Evolutionary conservation across 1,284 basidiomycete genomes (phyloP).

Genomic region (Fomes fomentarius): DNA sequence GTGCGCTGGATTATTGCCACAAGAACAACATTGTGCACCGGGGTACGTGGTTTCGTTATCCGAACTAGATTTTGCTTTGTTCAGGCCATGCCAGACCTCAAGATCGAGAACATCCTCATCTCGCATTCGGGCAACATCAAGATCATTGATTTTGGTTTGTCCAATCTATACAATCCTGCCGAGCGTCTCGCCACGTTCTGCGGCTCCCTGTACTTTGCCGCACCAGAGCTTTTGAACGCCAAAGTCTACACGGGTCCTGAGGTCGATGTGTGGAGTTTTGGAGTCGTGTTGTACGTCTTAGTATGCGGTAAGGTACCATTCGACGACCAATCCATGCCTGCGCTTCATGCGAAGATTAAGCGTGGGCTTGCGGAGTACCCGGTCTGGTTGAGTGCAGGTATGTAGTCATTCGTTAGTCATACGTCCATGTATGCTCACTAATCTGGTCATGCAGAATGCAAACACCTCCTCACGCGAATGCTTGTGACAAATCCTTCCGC

Average conservation of each 20-base stretch:
- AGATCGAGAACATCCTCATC: slow-evolving; percentile 99
- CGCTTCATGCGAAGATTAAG: slow-evolving; percentile 98
- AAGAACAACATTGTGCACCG: slow-evolving; percentile 97
- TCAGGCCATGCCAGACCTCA: slow-evolving; percentile 65
- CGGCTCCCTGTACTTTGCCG: slow-evolving; percentile 97
- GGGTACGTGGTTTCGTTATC: slow-evolving; percentile 43
- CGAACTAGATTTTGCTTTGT: neutral
- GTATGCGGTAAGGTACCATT: slow-evolving; percentile 99
- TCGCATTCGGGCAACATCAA: slow-evolving; percentile 99
- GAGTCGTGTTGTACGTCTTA: slow-evolving; percentile 96
- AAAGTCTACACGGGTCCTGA: slow-evolving; percentile 97
- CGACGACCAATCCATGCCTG: slow-evolving; percentile 99
- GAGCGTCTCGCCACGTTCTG: slow-evolving; percentile 93
- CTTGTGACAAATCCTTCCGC: slow-evolving; percentile 91
- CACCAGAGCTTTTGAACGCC: slow-evolving; percentile 95
- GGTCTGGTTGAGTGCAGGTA: slow-evolving; percentile 92
- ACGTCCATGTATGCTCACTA: slow-evolving; percentile 15
- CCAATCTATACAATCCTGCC: slow-evolving; percentile 92
- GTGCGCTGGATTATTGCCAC: slow-evolving; percentile 96
- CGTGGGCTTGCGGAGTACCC: slow-evolving; percentile 97
- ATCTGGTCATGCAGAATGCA: slow-evolving; percentile 79
- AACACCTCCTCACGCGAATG: slow-evolving; percentile 92
- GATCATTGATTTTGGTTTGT: slow-evolving; percentile 99
- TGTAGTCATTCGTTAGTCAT: slow-evolving; percentile 28
- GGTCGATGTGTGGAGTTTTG: slow-evolving; percentile 99